Evolutionary conservation across 116 monocot species (phyloP), one percentile per base, ranked within the genome.

Genomic region (Thalassia testudinum): DNA sequence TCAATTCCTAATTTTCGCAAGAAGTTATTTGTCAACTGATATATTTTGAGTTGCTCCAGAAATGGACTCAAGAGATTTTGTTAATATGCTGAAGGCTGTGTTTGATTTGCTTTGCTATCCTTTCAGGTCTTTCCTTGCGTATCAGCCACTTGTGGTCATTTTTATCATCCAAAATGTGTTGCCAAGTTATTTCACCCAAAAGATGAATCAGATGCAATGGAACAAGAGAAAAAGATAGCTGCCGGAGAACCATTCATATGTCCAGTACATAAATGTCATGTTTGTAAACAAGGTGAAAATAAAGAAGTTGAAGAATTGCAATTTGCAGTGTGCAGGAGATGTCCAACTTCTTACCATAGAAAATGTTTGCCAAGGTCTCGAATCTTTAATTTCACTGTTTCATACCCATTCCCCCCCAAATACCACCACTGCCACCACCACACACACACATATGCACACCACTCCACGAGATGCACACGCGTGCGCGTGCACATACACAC

Each of bases 261-360:
- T 47, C 82, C 86, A 28, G 42, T 61, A n/a, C 86, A 87, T 57
- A 72, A 59, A 62, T 87, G 86, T 42, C 1, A 48, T 25, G 48
- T 62, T 44, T 87, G 86, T 56, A 72, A 75, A 24, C 49, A 62
- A 70, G 58, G 44, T 43, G 86, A 87, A 75, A 63, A 72, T 42
- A 87, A 78, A 60, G 21, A 63, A 21, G 64, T 60, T 6, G 7
- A 11, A 11, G 78, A 75, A 0, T 47, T 78, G 37, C 81, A 78
- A 51, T 81, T 87, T 73, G 86, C 86, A 25, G 61, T 78, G 21
- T 87, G 86, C 48, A 75, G 86, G 60, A 68, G 86, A 17, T 87
- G 86, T 34, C 86, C 86, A 47, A 78, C 53, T 22, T 68, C 86
- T 28, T 87, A 87, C 24, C 86, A 87, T 51, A 69, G 78, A 59